Base-by-base conservation (phyloP, 2,329 filamentous ascomycete genomes). In the Colletotrichum filicis region DNA sequence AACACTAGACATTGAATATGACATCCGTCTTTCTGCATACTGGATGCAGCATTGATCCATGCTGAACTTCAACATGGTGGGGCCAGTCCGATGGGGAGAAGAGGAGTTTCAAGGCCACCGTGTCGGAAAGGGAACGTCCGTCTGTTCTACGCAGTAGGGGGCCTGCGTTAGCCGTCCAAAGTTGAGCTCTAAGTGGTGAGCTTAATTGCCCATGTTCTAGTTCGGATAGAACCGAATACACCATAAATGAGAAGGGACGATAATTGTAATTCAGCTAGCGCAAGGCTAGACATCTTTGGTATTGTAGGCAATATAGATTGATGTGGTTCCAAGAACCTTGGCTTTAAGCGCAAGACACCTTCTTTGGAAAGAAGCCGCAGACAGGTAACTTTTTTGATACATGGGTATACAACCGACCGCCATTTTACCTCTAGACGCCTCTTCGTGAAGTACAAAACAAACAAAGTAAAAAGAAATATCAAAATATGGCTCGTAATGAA, bases 351-450 rank as follows among this genome's bases (percentile, higher is more conserved):
- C 53, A 26, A 16, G 22, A 46, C 35, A 35, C 32, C 32, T 30
- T 14, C 46, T 42, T 35, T 59, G 35, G 59, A 64, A 65, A 49
- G 30, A 69, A 66, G 46, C 59, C 66, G 35, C 26, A 68, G 57
- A 62, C 22, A 69, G n/a, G 24, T 37, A 60, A 60, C 19, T 55
- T 55, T 70, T 69, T 73, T 66, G 53, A 60, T 70, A 65, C 70
- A 65, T 60, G 66, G 60, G 60, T 73, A 70, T 73, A 59, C 60
- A 61, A 35, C 46, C 60, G 22, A 57, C 56, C 60, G 26, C 55
- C 55, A 32, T 61, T 56, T 46, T 46, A 37, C 60, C 60, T 52
- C 22, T 56, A 73, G 55, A 70, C 71, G 64, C 66, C 60, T 35
- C 32, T 49, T 70, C 46, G 28, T 19, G 30, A 35, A 16, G 12